A percentile compares a stretch with the other conserved stretches of the same genome.
phyloP scores from a whole-genome alignment of 23 red algal species.

The Gracilariopsis chorda region DNA sequence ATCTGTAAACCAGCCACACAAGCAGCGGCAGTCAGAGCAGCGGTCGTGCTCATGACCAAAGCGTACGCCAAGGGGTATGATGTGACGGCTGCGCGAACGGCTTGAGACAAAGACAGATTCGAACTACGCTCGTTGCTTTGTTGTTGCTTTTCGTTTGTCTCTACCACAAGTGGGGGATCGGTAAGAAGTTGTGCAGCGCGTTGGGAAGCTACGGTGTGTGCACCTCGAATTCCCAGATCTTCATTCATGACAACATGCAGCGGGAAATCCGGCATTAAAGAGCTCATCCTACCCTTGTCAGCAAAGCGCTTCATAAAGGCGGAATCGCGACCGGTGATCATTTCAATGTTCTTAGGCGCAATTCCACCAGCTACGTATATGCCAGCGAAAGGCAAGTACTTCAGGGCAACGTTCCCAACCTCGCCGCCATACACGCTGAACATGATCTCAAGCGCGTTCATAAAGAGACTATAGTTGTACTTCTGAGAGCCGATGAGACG shows the following conservation, averaged over 20 bases:
- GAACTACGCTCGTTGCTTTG: not conserved
- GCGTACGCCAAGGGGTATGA: conserved; percentile 58
- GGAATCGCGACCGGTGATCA: conserved; percentile 38
- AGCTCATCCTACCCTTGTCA: conserved; percentile 85
- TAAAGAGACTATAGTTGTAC: conserved; percentile 83
- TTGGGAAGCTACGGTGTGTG: conserved; percentile 81
- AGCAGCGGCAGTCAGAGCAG: conserved; percentile 35
- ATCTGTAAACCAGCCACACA: conserved; percentile 23
- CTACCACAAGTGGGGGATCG: not conserved
- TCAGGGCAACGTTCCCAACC: conserved; percentile 85
- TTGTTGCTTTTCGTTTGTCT: not conserved
- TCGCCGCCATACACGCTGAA: conserved; percentile 84
- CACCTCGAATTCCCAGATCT: conserved; percentile 95
- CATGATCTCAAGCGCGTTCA: conserved; percentile 82
- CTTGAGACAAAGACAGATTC: conserved; percentile 5
- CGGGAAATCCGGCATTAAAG: conserved; percentile 69
- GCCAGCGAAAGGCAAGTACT: conserved; percentile 89
- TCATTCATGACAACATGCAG: conserved; percentile 86
- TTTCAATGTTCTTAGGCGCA: conserved; percentile 95
- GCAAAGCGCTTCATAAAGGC: conserved; percentile 75
- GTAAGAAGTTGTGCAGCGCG: conserved; percentile 31
- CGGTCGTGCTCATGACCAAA: conserved; percentile 35
- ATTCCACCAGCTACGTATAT: conserved; percentile 95
- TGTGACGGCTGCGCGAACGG: conserved; percentile 41
- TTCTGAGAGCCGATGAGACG: conserved; percentile 68